Evolutionary conservation across 495 filamentous ascomycete species (phyloP).

Genomic region (Penicillium ochrochloron): DNA sequence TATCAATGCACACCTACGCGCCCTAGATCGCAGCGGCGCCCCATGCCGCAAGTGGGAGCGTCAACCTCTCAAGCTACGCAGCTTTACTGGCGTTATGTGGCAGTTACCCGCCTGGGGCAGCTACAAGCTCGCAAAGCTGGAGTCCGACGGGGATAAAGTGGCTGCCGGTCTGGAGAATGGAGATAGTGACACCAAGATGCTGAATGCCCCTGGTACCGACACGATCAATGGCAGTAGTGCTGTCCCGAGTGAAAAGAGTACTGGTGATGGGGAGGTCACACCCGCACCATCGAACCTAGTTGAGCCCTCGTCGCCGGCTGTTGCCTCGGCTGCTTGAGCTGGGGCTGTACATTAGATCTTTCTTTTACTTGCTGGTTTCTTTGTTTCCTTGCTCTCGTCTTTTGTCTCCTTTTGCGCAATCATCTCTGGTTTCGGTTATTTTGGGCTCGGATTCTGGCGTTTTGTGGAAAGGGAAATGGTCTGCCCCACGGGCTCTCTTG

Average conservation of each 20-base stretch:
- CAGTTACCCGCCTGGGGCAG: constrained; percentile 82
- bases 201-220: constrained; percentile 67
- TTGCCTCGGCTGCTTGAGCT: constrained; percentile 47
- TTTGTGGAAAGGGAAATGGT: neutral
- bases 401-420: constrained; percentile 18
- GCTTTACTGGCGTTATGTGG: constrained; percentile 90
- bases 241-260: constrained; percentile 71
- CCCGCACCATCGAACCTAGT: constrained; percentile 46
- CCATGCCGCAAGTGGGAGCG: constrained; percentile 91
- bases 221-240: constrained; percentile 41
- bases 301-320: constrained; percentile 52
- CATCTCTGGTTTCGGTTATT: constrained; percentile 13
- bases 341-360: constrained; percentile 21
- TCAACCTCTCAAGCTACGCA: constrained; percentile 81
- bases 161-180: constrained; percentile 48
- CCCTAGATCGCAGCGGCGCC: constrained; percentile 85
- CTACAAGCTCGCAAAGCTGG: constrained; percentile 56
- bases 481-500: neutral
- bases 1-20: constrained; percentile 94
- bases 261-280: constrained; percentile 56
- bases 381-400: constrained; percentile 18
- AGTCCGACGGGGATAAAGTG: constrained; percentile 45
- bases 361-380: constrained; percentile 25
- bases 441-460: constrained; percentile 14
- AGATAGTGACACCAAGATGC: constrained; percentile 78